Evolutionary conservation across 163 green algal species (phyloP).

Genomic region (Scenedesmus sp.): DNA sequence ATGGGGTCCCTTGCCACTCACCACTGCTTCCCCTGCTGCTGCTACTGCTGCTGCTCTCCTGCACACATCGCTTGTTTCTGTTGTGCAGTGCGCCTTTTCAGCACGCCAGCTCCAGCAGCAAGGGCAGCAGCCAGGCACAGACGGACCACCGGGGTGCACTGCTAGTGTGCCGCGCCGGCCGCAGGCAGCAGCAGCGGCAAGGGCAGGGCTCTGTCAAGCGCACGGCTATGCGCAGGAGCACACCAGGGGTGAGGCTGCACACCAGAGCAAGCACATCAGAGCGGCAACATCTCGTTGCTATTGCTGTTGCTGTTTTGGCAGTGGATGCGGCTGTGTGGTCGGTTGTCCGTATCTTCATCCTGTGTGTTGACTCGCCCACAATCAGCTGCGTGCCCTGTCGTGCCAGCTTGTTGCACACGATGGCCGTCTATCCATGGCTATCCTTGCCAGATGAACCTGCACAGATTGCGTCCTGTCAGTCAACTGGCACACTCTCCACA

Average conservation of each 20-base stretch:
- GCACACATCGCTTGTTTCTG: no score
- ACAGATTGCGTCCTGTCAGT: no score
- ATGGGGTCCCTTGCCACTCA: not conserved
- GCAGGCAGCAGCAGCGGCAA: slow-evolving; percentile 5
- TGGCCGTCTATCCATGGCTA: no score
- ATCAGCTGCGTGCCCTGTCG: no score
- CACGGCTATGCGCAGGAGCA: not conserved
- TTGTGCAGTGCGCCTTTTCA: not conserved
- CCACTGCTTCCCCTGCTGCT: not conserved
- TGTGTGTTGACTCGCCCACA: not conserved
- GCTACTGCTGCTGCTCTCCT: not conserved
- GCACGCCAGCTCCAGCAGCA: not conserved
- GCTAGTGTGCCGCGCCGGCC: not conserved
- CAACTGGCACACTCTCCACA: no score
- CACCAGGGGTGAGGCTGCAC: not conserved
- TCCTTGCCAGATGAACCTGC: no score
- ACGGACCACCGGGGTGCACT: not conserved
- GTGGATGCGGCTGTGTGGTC: not conserved
- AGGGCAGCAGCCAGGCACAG: not conserved
- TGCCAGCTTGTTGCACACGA: no score
- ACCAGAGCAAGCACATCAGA: not conserved
- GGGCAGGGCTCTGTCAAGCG: not conserved
- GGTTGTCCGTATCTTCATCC: not conserved
- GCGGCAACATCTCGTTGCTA: not conserved
- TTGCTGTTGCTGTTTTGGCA: no score